Base-by-base conservation (phyloP, 192 early-diverging fungal genomes). In the Backusella westeae region DNA sequence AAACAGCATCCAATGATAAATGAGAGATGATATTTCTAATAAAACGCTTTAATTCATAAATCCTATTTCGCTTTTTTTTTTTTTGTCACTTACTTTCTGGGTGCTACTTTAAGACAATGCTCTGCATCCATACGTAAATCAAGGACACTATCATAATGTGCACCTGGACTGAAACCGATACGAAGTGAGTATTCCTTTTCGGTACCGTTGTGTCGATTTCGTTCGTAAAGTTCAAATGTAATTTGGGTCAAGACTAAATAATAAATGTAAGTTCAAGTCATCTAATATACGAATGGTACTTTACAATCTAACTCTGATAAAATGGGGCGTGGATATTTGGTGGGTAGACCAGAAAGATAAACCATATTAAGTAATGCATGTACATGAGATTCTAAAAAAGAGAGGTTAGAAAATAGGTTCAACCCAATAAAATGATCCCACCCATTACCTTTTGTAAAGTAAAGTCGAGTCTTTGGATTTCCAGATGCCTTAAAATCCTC, bases 151-250 rank as follows among this genome's bases (percentile, higher is more conserved):
- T 94, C 87, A 78, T 94, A 93, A 75, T 95, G 92, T 26, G 97
- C 95, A 7, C 97, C 97, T 6, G 95, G 95, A n/a, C 91, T 93
- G 78, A 98, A 96, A 7, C 90, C 94, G 34, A 99, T 89, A 6
- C 97, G 84, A 26, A 99, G 85, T 6, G 95, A 96, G 79, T 94
- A 97, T 82, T 99, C 97, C 39, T 89, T 87, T 3, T 87, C 83
- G 2, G 42, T 66, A 41, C 89, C 75, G 42, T 79, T 69, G 59
- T 89, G 81, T 35, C 87, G 82, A 69, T 85, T 91, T 52, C 96
- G 86, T 86, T 98, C 96, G 73, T 98, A 96, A 1, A 99, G 84
- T 81, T 99, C 97, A 83, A 99, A 98, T 12, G 94, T 96, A 67
- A 99, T 99, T 75, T 99, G 97, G 0, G 97, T 98, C 65, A 99